Percentiles rank a stretch among this genome's conserved stretches.
phyloP scores from a whole-genome alignment of 2,329 filamentous ascomycete genomes.

The Purpureocillium takamizusanense region DNA sequence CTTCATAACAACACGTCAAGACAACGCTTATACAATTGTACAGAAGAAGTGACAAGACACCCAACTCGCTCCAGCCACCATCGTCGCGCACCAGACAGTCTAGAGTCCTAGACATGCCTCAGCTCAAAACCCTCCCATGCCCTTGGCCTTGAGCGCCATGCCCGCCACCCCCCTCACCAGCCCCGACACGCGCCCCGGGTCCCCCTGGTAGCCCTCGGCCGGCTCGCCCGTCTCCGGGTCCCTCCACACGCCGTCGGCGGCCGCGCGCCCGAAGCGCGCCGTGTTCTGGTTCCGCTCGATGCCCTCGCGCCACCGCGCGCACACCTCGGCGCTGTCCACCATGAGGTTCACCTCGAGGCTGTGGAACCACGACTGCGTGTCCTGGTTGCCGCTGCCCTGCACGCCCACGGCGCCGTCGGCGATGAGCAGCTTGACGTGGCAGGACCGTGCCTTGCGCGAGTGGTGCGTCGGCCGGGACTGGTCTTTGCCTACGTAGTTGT shows the following conservation, averaged over 20 bases:
- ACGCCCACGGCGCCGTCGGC: slow-evolving; percentile 61
- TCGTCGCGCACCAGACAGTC: too few relatives aligned
- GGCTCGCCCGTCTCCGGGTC: slow-evolving; percentile 5
- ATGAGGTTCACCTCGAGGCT: slow-evolving; percentile 71
- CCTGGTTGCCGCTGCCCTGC: slow-evolving; percentile 69
- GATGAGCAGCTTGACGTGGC: slow-evolving; percentile 72
- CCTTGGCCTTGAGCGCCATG: slow-evolving; percentile 10
- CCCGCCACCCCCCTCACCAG: slow-evolving; percentile 9
- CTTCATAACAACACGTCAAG: too few relatives aligned
- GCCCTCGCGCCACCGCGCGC: slow-evolving; percentile 17
- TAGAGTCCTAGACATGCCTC: too few relatives aligned
- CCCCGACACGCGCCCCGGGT: slow-evolving; percentile 7
- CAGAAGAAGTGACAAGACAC: too few relatives aligned
- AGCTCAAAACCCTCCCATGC: slow-evolving; percentile 3
- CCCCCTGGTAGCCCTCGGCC: slow-evolving; percentile 9
- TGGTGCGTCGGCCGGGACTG: slow-evolving; percentile 60
- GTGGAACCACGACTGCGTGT: slow-evolving; percentile 74
- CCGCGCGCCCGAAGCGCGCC: slow-evolving; percentile 4
- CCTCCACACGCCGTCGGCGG: slow-evolving; percentile 9
- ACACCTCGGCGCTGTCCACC: slow-evolving; percentile 56
- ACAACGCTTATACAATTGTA: too few relatives aligned
- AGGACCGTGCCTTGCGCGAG: slow-evolving; percentile 54
- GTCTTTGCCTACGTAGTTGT: slow-evolving; percentile 68
- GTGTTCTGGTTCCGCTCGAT: too few relatives aligned
- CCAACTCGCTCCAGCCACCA: too few relatives aligned